Base-by-base conservation (phyloP, 2,329 filamentous ascomycete genomes). In the Phaeosphaeria sp. region DNA sequence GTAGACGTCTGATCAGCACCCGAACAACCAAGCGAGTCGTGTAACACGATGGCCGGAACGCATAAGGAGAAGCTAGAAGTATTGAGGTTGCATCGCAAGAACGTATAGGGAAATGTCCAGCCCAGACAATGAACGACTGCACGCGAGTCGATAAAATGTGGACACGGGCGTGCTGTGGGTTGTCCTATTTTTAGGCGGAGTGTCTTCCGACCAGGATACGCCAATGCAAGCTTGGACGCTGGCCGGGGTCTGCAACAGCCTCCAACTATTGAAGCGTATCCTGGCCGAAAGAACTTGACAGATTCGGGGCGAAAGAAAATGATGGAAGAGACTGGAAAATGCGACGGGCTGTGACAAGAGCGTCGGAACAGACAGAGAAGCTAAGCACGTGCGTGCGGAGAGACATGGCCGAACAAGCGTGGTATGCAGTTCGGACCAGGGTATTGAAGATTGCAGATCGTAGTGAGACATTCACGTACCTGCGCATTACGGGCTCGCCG, bases 401-500 rank as follows among this genome's bases (percentile, higher is more conserved):
- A 7, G 39, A 46, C 7, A 51, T 20, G 47, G 15, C 42, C 21
- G 45, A 49, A 51, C 24, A 25, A 20, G 49, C 18, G n/a, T 40
- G 46, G 25, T 36, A 54, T 39, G 36, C 42, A 47, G 25, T 43
- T 42, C 25, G 24, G 51, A 49, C 49, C 49, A 56, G 55, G 59
- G 51, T 52, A 40, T 40, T 36, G 43, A 21, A 40, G 53, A 44
- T 51, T 52, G 55, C 25, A 43, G 51, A 60, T 43, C 22, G 30
- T 44, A 55, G 22, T 52, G 21, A 55, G 55, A 63, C 60, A 59
- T 60, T 55, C 51, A 75, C 84, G 67, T 86, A 90, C 88, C 88
- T 89, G 81, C 86, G 83, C 80, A 88, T 88, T 59, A 87, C 86
- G 74, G 87, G 86, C 67, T 83, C 77, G 64, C 74, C 72, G 60